Conservation (phyloP, 495 filamentous ascomycete genomes). For the Tuber brumale region DNA sequence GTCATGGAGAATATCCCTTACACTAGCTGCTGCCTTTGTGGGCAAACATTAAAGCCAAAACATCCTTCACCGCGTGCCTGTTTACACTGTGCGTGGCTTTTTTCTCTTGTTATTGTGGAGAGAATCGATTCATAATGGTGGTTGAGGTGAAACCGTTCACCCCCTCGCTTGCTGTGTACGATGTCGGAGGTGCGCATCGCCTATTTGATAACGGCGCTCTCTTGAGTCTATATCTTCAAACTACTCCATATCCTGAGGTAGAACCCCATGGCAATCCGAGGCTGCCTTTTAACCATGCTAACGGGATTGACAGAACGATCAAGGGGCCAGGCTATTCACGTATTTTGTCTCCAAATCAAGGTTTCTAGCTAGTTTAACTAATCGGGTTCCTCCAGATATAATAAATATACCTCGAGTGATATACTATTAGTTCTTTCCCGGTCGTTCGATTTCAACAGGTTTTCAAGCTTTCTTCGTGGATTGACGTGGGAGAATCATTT, state of each 20-base stretch:
- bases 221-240: not conserved
- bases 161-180: not conserved
- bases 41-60: not conserved
- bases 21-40: not conserved
- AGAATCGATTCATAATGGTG: not conserved
- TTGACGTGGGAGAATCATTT: not conserved
- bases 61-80: not conserved
- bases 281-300: not conserved
- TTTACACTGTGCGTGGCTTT: not conserved
- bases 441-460: not conserved
- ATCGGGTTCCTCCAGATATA: not conserved
- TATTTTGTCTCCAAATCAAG: not conserved
- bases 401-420: not conserved
- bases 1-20: not conserved
- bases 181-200: not conserved
- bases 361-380: not conserved
- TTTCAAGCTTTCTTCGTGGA: not conserved
- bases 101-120: not conserved
- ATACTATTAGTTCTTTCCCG: not conserved
- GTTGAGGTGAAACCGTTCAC: not conserved
- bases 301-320: not conserved
- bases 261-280: not conserved
- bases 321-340: conserved; percentile 1
- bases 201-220: not conserved
- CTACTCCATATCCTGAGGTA: not conserved